These are phyloP conservation scores for Suhomyces sp. DNA, from an alignment of 805 yeast genomes.

Conservation along the genomic window DNA sequence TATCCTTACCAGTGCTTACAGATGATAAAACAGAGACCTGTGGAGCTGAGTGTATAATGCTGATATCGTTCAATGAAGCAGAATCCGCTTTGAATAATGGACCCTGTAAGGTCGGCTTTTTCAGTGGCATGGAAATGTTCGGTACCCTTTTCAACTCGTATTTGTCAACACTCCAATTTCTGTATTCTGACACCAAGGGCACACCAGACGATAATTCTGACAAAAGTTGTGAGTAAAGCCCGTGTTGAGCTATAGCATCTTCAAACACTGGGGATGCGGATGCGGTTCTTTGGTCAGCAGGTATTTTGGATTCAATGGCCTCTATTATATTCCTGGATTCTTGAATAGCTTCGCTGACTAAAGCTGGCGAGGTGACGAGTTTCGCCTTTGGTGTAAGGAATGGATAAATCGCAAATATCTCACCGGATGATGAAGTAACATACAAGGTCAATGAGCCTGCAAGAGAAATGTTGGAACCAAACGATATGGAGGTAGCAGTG, in stretches of 20 bases:
- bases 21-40: slow-evolving; percentile 16
- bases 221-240: slow-evolving; percentile 12
- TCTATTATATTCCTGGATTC: slow-evolving; percentile 11
- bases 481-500: slow-evolving; percentile 23
- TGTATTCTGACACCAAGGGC: slow-evolving; percentile 13
- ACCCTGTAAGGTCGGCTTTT: slow-evolving; percentile 22
- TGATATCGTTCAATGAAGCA: slow-evolving; percentile 12
- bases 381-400: slow-evolving; percentile 16
- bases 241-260: slow-evolving; percentile 17
- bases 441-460: slow-evolving; percentile 31
- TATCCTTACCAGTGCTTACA: slow-evolving; percentile 4
- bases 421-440: slow-evolving; percentile 17
- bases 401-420: slow-evolving; percentile 29
- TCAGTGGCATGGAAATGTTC: neutral
- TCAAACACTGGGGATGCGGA: slow-evolving; percentile 8
- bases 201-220: slow-evolving; percentile 10
- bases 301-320: slow-evolving; percentile 12
- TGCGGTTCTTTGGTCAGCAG: slow-evolving; percentile 1
- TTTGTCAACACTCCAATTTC: neutral
- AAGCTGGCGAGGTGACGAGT: slow-evolving; percentile 16
- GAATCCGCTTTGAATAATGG: slow-evolving; percentile 13
- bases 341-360: slow-evolving; percentile 13
- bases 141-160: neutral
- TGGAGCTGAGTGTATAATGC: slow-evolving; percentile 12
- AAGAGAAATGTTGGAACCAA: slow-evolving; percentile 25